Evolutionary conservation across 192 early-diverging fungal genomes (phyloP).

Genomic region (Jimgerdemannia lactiflua): DNA sequence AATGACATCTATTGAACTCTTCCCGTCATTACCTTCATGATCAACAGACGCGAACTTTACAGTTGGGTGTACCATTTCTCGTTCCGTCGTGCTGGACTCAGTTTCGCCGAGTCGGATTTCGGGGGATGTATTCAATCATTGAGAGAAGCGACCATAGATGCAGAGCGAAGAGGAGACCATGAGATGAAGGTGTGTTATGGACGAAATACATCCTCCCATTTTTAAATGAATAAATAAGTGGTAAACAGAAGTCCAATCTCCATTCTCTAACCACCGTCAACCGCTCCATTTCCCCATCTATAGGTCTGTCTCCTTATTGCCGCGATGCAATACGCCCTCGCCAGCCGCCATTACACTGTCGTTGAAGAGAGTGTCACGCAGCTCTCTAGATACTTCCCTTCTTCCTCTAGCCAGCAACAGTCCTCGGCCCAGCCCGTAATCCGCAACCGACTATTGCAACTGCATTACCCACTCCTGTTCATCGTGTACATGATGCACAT

Average conservation of each 20-base stretch:
- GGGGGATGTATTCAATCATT: slow-evolving; percentile 12
- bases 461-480: slow-evolving; percentile 18
- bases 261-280: not conserved
- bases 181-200: slow-evolving; percentile 19
- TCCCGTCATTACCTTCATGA: not conserved
- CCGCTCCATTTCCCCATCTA: not conserved
- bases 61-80: slow-evolving; percentile 21
- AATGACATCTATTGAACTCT: not conserved
- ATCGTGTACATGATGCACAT: slow-evolving; percentile 20
- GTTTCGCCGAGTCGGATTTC: slow-evolving; percentile 8
- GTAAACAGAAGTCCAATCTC: no score
- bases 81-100: slow-evolving; percentile 4
- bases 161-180: slow-evolving; percentile 17
- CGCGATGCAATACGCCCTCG: slow-evolving; percentile 14
- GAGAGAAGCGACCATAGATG: slow-evolving; percentile 15
- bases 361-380: slow-evolving; percentile 10
- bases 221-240: no score
- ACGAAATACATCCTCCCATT: not conserved
- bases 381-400: slow-evolving; percentile 21
- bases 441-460: slow-evolving; percentile 10
- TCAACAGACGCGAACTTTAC: slow-evolving; percentile 13
- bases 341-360: slow-evolving; percentile 11
- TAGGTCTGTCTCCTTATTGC: slow-evolving; percentile 21
- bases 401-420: slow-evolving; percentile 7
- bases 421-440: slow-evolving; percentile 12